These are phyloP conservation scores for Colletotrichum falcatum DNA, from an alignment of 2,329 filamentous ascomycete species.

Conservation along the genomic window DNA sequence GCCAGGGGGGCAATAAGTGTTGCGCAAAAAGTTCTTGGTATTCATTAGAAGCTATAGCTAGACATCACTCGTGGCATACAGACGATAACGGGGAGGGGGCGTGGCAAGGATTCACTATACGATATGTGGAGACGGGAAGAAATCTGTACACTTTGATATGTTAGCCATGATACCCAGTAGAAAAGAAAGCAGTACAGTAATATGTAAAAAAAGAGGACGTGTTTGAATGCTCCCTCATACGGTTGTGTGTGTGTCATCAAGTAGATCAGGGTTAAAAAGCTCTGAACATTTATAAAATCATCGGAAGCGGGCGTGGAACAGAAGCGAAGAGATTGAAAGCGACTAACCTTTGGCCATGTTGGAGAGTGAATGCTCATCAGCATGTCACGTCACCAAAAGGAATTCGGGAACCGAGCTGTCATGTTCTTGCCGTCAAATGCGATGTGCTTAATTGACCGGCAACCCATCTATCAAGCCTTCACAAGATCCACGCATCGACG, in stretches of 20 bases:
- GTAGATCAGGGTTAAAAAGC: conserved; percentile 76
- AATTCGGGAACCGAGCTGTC: conserved; percentile 12
- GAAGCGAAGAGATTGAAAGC: conserved; percentile 34
- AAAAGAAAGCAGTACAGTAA: conserved; percentile 41
- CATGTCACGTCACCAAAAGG: conserved; percentile 47
- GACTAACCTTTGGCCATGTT: conserved; percentile 59
- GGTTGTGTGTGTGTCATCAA: conserved; percentile 69
- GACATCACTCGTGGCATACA: conserved; percentile 4
- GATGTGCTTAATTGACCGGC: conserved; percentile 54
- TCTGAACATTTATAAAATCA: conserved; percentile 70
- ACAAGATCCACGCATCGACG: conserved; percentile 55
- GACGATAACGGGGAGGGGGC: neutral
- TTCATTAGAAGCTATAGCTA: conserved; percentile 27
- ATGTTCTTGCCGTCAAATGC: conserved; percentile 45
- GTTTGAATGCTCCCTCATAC: conserved; percentile 63
- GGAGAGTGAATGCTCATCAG: conserved; percentile 28
- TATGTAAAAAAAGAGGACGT: conserved; percentile 39
- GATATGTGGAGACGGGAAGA: conserved; percentile 3
- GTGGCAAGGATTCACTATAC: conserved; percentile 32
- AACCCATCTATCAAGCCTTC: conserved; percentile 62
- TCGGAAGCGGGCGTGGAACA: conserved; percentile 52
- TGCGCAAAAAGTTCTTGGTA: conserved; percentile 69
- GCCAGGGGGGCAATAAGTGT: conserved; percentile 77
- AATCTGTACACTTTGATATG: conserved; percentile 36
- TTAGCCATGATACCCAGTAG: conserved; percentile 56